Percentiles rank a stretch among this genome's conserved stretches.
Evolutionary conservation across 768 basidiomycete species (phyloP).

Genomic region (Auriscalpium orientale): DNA sequence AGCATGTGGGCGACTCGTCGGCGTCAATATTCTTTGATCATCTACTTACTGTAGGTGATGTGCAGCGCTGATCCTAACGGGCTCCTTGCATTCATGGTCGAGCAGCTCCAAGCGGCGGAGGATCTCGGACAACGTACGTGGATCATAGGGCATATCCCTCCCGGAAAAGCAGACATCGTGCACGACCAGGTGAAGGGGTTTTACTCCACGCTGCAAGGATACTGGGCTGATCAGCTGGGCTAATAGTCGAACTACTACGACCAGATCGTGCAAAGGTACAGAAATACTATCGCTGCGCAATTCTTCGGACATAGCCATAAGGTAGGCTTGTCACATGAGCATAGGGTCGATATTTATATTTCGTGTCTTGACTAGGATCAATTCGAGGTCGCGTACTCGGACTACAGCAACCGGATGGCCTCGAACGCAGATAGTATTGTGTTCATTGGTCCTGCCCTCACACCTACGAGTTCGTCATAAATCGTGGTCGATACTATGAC

Average conservation of each 20-base stretch:
- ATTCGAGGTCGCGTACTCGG: conserved; percentile 52
- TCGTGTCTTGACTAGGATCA: conserved; percentile 39
- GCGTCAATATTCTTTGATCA: background rate
- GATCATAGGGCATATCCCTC: conserved; percentile 57
- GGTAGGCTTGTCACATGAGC: conserved; percentile 28
- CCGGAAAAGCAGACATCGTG: conserved; percentile 39
- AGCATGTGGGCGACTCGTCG: conserved; percentile 29
- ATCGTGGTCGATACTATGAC: background rate
- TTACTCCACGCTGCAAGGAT: background rate
- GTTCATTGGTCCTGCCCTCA: conserved; percentile 48
- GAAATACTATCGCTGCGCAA: conserved; percentile 48
- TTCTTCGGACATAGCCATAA: conserved; percentile 58
- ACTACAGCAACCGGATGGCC: conserved; percentile 38
- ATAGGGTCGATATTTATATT: conserved; percentile 40
- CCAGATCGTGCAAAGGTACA: conserved; percentile 54
- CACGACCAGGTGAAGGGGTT: conserved; percentile 38
- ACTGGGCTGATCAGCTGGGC: background rate
- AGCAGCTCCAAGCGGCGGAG: conserved; percentile 52
- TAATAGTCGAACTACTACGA: conserved; percentile 53
- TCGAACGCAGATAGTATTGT: conserved; percentile 40
- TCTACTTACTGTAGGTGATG: background rate
- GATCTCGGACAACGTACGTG: conserved; percentile 51
- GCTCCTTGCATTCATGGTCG: conserved; percentile 44
- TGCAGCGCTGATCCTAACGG: conserved; percentile 51
- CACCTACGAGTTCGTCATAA: conserved; percentile 40